Conservation (phyloP, 495 filamentous ascomycete genomes). For the Daldinia bambusicola region DNA sequence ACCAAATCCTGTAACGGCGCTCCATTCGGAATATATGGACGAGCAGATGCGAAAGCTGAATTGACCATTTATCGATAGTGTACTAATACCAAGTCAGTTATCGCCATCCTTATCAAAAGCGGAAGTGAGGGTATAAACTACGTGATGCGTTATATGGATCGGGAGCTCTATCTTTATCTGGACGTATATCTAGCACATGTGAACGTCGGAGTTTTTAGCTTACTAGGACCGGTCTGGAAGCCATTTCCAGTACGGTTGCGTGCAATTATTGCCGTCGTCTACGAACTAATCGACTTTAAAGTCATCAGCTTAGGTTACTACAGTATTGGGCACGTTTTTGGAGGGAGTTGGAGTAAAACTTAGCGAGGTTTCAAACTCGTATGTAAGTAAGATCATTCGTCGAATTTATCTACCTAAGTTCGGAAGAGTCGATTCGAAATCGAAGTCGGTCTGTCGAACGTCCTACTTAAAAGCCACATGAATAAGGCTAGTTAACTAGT, state of each 20-base stretch:
- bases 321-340: background rate
- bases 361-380: background rate
- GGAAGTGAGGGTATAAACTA: background rate
- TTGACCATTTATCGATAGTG: background rate
- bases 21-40: background rate
- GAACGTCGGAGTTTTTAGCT: background rate
- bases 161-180: background rate
- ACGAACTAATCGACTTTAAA: background rate
- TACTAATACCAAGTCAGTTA: background rate
- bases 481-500: no score
- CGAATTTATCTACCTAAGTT: background rate
- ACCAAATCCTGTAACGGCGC: background rate
- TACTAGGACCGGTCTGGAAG: background rate
- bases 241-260: background rate
- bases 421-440: background rate
- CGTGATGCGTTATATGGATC: background rate
- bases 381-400: background rate
- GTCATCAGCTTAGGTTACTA: background rate
- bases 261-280: background rate
- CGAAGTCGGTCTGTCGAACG: background rate
- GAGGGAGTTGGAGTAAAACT: background rate
- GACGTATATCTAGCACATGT: background rate
- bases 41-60: background rate
- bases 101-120: no score
- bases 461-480: background rate